Percentiles rank a stretch among this genome's conserved stretches.
Conservation (phyloP, 768 basidiomycete genomes). For the Calocybe gangraenosa region DNA sequence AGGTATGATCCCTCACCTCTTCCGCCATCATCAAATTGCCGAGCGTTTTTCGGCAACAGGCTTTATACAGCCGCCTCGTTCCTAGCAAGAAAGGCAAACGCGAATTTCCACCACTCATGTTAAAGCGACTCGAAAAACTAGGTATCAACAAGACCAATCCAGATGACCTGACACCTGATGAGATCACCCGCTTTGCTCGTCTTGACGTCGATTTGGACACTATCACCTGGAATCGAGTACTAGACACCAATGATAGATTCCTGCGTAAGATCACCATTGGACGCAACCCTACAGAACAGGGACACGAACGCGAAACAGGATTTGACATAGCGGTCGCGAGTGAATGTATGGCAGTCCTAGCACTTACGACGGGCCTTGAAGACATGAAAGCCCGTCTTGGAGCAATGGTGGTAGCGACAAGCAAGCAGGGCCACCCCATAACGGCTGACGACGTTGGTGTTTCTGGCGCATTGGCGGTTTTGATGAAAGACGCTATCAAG, state of each 20-base stretch:
- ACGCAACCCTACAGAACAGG: conserved; percentile 86
- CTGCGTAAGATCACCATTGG: conserved; percentile 91
- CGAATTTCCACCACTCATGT: conserved; percentile 93
- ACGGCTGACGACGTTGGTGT: conserved; percentile 97
- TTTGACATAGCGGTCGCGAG: conserved; percentile 98
- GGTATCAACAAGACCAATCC: conserved; percentile 94
- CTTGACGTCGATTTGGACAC: conserved; percentile 88
- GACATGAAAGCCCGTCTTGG: conserved; percentile 94
- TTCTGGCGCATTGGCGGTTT: conserved; percentile 90
- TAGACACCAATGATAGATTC: conserved; percentile 97
- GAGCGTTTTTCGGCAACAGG: conserved; percentile 30
- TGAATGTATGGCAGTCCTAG: conserved; percentile 97
- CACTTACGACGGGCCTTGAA: conserved; percentile 78
- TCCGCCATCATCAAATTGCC: not conserved
- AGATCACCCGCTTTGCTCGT: conserved; percentile 84
- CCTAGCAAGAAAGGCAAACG: conserved; percentile 92
- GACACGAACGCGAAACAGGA: conserved; percentile 82
- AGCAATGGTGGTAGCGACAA: conserved; percentile 95
- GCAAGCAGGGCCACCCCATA: conserved; percentile 85
- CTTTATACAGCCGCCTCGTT: conserved; percentile 86
- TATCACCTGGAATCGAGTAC: conserved; percentile 96
- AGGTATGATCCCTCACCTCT: conserved; percentile 36
- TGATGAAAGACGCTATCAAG: conserved; percentile 99
- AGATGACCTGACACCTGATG: conserved; percentile 87
- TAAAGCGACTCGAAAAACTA: conserved; percentile 91